phyloP scores from a whole-genome alignment of 2,329 filamentous ascomycete genomes.

The Gaeumannomyces tritici region DNA sequence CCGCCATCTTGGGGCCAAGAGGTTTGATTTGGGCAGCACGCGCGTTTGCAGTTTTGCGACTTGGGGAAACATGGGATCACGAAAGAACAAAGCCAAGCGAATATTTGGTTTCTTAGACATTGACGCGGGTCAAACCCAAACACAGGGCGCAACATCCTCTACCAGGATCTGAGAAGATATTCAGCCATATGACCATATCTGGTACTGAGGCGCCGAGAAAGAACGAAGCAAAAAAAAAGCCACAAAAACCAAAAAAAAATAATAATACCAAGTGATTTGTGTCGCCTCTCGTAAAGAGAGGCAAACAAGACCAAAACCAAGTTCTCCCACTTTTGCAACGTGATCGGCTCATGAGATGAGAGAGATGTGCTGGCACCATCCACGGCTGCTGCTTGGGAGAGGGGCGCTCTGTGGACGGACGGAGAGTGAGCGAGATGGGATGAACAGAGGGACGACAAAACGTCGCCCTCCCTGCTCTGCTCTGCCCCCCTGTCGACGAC shows the following conservation, averaged over 20 bases:
- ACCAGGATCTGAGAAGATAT: not conserved
- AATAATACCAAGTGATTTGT: not conserved
- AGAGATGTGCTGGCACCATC: not conserved
- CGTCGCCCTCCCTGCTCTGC: no score
- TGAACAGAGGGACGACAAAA: not conserved
- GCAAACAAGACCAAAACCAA: not conserved
- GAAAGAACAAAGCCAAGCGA: not conserved
- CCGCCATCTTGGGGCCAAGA: not conserved
- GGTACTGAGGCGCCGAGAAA: not conserved
- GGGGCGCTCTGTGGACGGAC: no score
- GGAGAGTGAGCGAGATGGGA: not conserved
- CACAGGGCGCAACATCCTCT: not conserved
- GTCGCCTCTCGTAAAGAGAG: not conserved
- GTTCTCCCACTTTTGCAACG: not conserved
- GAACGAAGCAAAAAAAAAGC: not conserved
- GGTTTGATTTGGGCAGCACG: not conserved
- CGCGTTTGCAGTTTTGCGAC: not conserved
- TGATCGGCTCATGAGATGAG: not conserved
- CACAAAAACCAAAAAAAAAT: not conserved
- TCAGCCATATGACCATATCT: not conserved
- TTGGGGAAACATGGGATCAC: not conserved
- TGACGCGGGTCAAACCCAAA: not conserved
- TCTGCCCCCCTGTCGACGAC: no score
- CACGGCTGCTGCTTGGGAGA: no score
- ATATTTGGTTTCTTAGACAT: not conserved